These are phyloP conservation scores for Paramecium caudatum DNA, from an alignment of 73 alveolate species.

Conservation along the genomic window DNA sequence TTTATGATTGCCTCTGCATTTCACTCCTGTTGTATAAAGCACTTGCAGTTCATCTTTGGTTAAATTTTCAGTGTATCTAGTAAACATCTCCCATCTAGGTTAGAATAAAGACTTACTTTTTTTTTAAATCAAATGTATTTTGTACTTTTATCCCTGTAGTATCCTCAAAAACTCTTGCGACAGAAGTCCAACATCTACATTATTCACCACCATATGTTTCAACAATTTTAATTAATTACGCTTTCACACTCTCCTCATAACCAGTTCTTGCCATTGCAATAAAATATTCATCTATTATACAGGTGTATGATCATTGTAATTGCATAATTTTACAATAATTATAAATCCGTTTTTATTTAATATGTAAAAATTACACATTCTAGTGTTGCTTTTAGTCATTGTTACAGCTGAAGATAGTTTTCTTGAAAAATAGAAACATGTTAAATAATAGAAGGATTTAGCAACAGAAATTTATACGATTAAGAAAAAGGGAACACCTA, in stretches of 20 bases:
- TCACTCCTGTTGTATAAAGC: constrained; percentile 1
- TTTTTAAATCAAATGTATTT: constrained; percentile 32
- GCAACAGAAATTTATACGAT: constrained; percentile 27
- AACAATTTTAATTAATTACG: not conserved
- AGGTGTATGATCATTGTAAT: too few relatives aligned
- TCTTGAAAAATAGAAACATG: constrained; percentile 33
- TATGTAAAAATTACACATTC: constrained; percentile 36
- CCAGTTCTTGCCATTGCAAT: not conserved
- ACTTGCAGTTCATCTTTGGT: not conserved
- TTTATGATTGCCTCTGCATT: constrained; percentile 9
- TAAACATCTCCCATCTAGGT: constrained; percentile 42
- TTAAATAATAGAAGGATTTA: not conserved
- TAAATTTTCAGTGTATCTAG: constrained; percentile 6
- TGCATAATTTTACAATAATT: too few relatives aligned
- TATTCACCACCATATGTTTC: constrained; percentile 13
- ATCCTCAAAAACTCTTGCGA: constrained; percentile 4
- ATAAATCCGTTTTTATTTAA: constrained; percentile 54
- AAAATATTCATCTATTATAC: too few relatives aligned
- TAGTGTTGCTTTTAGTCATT: not conserved
- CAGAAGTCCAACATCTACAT: constrained; percentile 32
- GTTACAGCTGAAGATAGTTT: constrained; percentile 32
- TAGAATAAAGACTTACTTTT: not conserved
- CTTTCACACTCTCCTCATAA: not conserved
- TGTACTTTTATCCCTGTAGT: constrained; percentile 4
- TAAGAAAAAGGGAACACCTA: constrained; percentile 7